Conservation (phyloP, 495 filamentous ascomycete genomes). For the Neurospora hispaniola region DNA sequence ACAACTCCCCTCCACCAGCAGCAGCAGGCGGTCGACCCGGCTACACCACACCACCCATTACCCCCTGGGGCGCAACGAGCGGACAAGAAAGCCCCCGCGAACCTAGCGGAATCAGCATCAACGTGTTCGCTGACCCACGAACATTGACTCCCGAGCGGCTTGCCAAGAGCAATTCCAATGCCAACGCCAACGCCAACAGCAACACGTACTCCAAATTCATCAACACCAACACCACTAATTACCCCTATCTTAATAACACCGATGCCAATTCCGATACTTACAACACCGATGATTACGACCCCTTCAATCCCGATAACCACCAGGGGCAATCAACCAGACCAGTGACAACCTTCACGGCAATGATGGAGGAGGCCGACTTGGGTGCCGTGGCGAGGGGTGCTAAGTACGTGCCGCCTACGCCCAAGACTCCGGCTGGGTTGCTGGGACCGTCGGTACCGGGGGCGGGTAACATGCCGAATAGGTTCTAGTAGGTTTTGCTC, state of each 20-base stretch:
- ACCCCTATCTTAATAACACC: not conserved
- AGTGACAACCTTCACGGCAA: conserved; percentile 52
- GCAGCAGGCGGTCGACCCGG: not conserved
- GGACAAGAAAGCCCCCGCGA: conserved; percentile 24
- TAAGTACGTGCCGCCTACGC: conserved; percentile 20
- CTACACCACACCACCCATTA: not conserved
- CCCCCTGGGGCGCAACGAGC: conserved; percentile 1
- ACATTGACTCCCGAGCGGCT: conserved; percentile 22
- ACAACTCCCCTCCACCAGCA: not conserved
- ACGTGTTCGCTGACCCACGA: conserved; percentile 56
- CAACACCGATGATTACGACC: not conserved
- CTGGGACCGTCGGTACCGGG: not conserved
- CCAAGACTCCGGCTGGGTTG: not conserved
- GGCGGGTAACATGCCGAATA: not conserved
- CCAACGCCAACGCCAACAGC: conserved; percentile 3
- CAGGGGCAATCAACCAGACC: not conserved
- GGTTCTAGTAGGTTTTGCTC: not conserved
- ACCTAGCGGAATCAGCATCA: conserved; percentile 54
- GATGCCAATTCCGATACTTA: no score
- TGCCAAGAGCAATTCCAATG: not conserved
- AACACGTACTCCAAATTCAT: conserved; percentile 11
- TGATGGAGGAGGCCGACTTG: conserved; percentile 44
- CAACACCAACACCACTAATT: conserved; percentile 21
- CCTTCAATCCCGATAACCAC: not conserved
- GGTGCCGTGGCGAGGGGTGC: conserved; percentile 40